Evolutionary conservation across 1,139 yeast species (phyloP), one percentile per base, ranked within the genome.

Genomic region (Hansenula sp.): DNA sequence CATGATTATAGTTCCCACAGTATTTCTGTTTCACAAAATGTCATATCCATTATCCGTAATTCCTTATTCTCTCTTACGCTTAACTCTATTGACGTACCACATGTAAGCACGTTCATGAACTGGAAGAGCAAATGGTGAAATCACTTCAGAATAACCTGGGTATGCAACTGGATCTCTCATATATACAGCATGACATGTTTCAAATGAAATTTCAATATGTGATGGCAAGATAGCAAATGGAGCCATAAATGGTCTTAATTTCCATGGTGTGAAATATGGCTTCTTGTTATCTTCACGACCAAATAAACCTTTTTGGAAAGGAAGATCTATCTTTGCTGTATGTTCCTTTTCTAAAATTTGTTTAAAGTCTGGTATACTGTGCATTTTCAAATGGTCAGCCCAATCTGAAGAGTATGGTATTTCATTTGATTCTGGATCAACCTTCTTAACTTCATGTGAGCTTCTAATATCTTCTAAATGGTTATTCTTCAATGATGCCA

Each of bases 91-190:
- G 44, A 80, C 80, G 65, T 92, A 92, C 76, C 83, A 89, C 95
- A 89, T 86, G 71, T 86, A 90, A 32, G 97, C 96, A 64, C 96
- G 80, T 66, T 90, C 95, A 59, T 92, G 97, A 52, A 82, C 80
- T 49, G 82, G 83, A 48, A 80, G 73, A 35, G 84, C 82, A 66
- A 84, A 87, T 40, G 98, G 98, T 38, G 96, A 74, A 46, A 92
- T 87, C 43, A 92, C 96, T 68, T 92, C 98, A 25, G 97, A 86
- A 58, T 86, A 90, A 38, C 96, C 97, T 12, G 97, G 97, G 64
- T 97, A 79, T 12, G 97, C 96, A 42, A 92, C 90, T 14, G 98
- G 98, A 62, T 92, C 96, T 66, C 97, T 82, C 64, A 92, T 69
- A 65, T 92, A 92, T 25, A 92, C 83, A 11, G 97, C 97, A 64